Evolutionary conservation across 2,329 filamentous ascomycete genomes (phyloP).

Genomic region (Myrmaecium sp.): DNA sequence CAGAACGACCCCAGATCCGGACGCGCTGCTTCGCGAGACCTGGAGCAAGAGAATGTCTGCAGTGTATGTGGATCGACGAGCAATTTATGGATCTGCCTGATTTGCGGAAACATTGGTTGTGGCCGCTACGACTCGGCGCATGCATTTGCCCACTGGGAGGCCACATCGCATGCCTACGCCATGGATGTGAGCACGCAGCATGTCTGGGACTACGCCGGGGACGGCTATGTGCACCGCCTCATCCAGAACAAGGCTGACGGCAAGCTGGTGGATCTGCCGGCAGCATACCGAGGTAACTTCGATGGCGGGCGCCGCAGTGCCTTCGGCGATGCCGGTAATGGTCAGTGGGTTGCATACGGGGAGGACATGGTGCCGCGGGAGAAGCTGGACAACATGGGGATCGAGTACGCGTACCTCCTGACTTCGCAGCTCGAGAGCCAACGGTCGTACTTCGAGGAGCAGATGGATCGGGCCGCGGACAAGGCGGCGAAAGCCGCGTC

Average conservation of each 20-base stretch:
- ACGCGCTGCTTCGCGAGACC: conserved; percentile 24
- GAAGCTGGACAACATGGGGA: conserved; percentile 61
- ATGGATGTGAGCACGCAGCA: conserved; percentile 88
- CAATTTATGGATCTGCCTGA: conserved; percentile 89
- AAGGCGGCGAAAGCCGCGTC: conserved; percentile 64
- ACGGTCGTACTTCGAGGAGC: conserved; percentile 82
- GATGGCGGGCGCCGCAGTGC: too few relatives aligned
- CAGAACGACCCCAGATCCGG: conserved; percentile 35
- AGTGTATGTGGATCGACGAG: conserved; percentile 61
- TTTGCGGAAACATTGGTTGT: conserved; percentile 84
- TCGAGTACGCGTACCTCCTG: conserved; percentile 88
- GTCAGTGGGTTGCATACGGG: too few relatives aligned
- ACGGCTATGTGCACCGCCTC: conserved; percentile 88
- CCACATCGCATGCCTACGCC: conserved; percentile 76
- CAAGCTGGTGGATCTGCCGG: conserved; percentile 79
- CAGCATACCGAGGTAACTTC: conserved; percentile 22
- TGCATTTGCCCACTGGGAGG: conserved; percentile 84
- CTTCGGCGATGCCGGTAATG: too few relatives aligned
- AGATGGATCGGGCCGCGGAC: conserved; percentile 74
- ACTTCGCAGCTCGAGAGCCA: conserved; percentile 88
- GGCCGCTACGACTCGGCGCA: conserved; percentile 89
- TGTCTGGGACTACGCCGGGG: conserved; percentile 94
- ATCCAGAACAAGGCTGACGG: conserved; percentile 88
- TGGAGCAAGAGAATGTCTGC: conserved; percentile 51
- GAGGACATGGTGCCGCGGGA: conserved; percentile 56